Percentiles rank a stretch among this genome's conserved stretches.
phyloP scores from a whole-genome alignment of 2,329 filamentous ascomycete species.

The Purpureocillium takamizusanense region DNA sequence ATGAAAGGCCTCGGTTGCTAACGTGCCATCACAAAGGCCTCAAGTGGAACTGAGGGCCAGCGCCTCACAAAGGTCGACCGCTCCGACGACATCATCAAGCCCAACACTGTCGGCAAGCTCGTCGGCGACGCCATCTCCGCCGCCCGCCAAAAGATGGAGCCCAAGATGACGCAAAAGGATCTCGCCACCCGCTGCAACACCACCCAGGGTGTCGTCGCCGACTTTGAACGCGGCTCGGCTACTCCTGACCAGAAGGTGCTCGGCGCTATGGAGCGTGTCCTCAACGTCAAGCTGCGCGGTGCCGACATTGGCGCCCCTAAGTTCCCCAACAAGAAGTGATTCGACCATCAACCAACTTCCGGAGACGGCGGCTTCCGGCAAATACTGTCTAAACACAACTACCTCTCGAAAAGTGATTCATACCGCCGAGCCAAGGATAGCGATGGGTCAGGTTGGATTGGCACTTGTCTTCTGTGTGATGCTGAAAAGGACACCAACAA shows the following conservation, averaged over 20 bases:
- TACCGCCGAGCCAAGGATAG: not conserved
- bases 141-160: constrained; percentile 70
- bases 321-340: constrained; percentile 63
- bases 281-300: constrained; percentile 83
- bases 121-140: constrained; percentile 78
- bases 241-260: constrained; percentile 79
- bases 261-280: constrained; percentile 66
- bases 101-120: constrained; percentile 74
- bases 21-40: constrained; percentile 13
- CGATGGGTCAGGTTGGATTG: not conserved
- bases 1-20: constrained; percentile 3
- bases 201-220: constrained; percentile 67
- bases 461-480: not conserved
- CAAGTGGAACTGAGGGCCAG: constrained; percentile 61
- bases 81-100: constrained; percentile 94
- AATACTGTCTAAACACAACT: no score
- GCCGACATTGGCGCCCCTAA: constrained; percentile 76
- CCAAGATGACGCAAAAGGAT: constrained; percentile 93
- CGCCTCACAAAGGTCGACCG: constrained; percentile 97
- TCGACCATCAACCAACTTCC: not conserved
- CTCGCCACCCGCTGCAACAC: constrained; percentile 84
- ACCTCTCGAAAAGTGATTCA: no score
- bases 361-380: no score
- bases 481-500: constrained; percentile 1
- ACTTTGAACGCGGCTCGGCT: constrained; percentile 76